A percentile compares a stretch with the other conserved stretches of the same genome.
phyloP scores from a whole-genome alignment of 2,329 filamentous ascomycete genomes.

The Hymenoscyphus scutula region DNA sequence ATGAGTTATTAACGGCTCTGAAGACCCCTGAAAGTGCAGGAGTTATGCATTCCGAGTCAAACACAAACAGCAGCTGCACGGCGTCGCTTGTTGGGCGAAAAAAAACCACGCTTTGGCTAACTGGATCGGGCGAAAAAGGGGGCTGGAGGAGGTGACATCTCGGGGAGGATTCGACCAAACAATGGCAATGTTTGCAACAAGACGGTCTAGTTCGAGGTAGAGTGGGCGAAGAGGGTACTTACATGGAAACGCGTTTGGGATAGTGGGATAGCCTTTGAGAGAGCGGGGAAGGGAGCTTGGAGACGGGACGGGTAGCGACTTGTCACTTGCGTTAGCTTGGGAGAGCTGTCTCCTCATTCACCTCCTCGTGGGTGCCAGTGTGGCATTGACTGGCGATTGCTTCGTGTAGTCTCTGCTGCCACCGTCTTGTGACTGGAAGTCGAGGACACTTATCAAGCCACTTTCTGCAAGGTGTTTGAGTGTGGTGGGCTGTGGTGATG shows the following conservation, averaged over 20 bases:
- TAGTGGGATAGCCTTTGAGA: not conserved
- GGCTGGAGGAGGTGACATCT: not conserved
- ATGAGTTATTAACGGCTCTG: not conserved
- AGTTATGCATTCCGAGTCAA: not conserved
- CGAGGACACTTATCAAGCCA: not conserved
- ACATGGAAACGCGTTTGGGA: not conserved
- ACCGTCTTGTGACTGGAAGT: not conserved
- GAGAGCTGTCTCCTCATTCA: not conserved
- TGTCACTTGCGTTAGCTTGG: not conserved
- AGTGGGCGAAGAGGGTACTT: not conserved
- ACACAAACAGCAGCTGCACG: too few relatives aligned
- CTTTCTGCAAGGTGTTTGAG: not conserved
- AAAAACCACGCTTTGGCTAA: not conserved
- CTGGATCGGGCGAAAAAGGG: not conserved
- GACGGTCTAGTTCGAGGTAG: not conserved
- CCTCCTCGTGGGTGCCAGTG: not conserved
- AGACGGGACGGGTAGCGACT: not conserved
- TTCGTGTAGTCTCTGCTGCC: not conserved
- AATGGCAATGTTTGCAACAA: not conserved
- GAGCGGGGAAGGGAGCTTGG: not conserved
- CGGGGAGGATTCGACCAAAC: constrained; percentile 2
- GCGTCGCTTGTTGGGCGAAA: not conserved
- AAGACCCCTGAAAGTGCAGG: not conserved
- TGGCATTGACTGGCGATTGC: not conserved
- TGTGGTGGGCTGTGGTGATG: not conserved